These are phyloP conservation scores for Heliosperma pusillum DNA, from an alignment of 148 eudicot species.

Conservation along the genomic window DNA sequence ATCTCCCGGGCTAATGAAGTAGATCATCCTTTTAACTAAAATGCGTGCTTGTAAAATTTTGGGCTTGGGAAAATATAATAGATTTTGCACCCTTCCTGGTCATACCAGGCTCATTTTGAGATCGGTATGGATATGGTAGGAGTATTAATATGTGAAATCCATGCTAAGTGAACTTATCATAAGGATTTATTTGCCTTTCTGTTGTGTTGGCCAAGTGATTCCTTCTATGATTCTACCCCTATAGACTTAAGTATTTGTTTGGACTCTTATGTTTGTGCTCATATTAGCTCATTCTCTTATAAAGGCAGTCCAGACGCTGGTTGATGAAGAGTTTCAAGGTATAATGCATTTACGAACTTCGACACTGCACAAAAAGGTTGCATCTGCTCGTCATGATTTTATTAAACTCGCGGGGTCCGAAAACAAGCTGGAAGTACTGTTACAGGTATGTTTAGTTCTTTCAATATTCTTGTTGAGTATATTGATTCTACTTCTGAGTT, in stretches of 20 bases:
- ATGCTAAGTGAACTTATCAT: neutral
- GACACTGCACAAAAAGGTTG: slow-evolving; percentile 84
- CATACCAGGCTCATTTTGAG: too few species aligned
- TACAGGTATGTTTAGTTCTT: slow-evolving; percentile 58
- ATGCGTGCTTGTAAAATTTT: too few species aligned
- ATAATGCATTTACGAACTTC: slow-evolving; percentile 84
- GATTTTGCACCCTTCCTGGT: too few species aligned
- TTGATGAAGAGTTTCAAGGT: slow-evolving; percentile 96
- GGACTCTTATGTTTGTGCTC: slow-evolving; percentile 3
- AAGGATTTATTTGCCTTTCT: neutral
- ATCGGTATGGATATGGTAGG: too few species aligned
- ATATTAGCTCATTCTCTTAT: slow-evolving; percentile 10
- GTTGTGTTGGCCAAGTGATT: neutral
- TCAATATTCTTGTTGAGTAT: neutral
- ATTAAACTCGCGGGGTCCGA: slow-evolving; percentile 83
- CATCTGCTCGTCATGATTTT: slow-evolving; percentile 95
- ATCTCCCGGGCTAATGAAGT: too few species aligned
- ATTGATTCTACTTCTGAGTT: neutral
- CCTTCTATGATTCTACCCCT: neutral
- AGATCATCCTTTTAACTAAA: too few species aligned
- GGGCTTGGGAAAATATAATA: too few species aligned
- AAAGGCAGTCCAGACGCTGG: slow-evolving; percentile 79
- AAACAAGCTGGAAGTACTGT: slow-evolving; percentile 86
- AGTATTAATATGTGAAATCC: too few species aligned
- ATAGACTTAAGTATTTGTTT: neutral